Percentiles rank a stretch among this genome's conserved stretches.
These are phyloP conservation scores for Mallotus nudiflorus DNA, from an alignment of 345 rosid species.

Conservation along the genomic window DNA sequence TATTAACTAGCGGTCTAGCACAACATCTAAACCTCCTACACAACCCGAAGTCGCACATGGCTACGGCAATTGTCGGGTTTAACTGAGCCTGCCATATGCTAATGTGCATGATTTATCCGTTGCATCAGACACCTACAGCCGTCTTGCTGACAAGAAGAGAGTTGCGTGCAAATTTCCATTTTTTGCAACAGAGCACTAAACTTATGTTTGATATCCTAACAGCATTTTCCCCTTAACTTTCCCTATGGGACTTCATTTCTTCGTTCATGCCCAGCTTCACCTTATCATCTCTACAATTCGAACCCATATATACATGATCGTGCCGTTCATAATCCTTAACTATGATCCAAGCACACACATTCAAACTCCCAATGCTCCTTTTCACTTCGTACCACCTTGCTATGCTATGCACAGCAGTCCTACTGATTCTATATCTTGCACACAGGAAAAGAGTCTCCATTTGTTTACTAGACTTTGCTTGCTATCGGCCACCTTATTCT, in stretches of 20 bases:
- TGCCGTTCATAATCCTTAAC: background rate
- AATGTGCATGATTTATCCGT: too few species aligned
- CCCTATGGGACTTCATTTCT: background rate
- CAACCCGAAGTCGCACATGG: too few species aligned
- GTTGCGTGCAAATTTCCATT: too few species aligned
- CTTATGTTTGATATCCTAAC: background rate
- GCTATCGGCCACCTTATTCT: slow-evolving; percentile 11
- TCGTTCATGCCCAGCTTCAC: background rate
- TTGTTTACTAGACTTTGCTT: slow-evolving; percentile 5
- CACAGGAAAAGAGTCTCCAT: slow-evolving; percentile 26
- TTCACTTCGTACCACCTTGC: slow-evolving; percentile 13
- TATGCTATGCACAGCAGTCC: slow-evolving; percentile 10
- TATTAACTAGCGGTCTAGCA: too few species aligned
- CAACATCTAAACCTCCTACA: too few species aligned
- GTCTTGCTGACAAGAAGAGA: too few species aligned
- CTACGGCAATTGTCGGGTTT: too few species aligned
- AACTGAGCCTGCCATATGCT: too few species aligned
- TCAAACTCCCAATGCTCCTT: slow-evolving; percentile 6
- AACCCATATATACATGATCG: background rate
- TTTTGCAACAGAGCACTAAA: background rate
- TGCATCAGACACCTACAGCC: too few species aligned
- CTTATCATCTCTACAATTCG: background rate
- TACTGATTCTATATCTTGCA: slow-evolving; percentile 20
- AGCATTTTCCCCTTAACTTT: background rate
- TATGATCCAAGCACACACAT: slow-evolving; percentile 20